Conservation (phyloP, 768 basidiomycete species). For the Agaricus blazei region DNA sequence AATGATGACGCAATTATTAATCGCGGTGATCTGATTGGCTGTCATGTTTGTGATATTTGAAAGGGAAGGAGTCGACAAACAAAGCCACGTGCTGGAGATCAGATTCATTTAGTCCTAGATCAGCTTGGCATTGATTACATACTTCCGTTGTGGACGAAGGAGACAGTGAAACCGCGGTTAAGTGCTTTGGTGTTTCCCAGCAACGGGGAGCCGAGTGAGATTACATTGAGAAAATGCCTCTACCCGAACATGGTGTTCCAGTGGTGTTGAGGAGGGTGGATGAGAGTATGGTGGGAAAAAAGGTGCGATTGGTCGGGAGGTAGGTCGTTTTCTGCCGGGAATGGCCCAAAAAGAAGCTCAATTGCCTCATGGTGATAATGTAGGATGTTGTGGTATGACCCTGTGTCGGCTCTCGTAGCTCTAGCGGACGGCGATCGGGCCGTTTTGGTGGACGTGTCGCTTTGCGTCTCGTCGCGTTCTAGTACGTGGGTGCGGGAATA, state of each 20-base stretch:
- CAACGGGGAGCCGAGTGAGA: conserved; percentile 1
- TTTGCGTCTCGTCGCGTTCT: conserved; percentile 40
- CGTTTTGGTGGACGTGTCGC: conserved; percentile 51
- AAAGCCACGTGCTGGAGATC: conserved; percentile 8
- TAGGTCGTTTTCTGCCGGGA: conserved; percentile 23
- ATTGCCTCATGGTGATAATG: not conserved
- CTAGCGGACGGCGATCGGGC: conserved; percentile 46
- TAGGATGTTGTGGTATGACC: conserved; percentile 58
- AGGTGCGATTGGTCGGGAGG: conserved; percentile 59
- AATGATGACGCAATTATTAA: not conserved
- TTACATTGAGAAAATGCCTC: conserved; percentile 32
- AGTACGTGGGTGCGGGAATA: conserved; percentile 48
- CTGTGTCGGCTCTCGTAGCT: conserved; percentile 36
- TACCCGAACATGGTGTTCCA: conserved; percentile 42
- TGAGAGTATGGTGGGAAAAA: conserved; percentile 36
- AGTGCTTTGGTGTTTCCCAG: not conserved
- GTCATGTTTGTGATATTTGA: conserved; percentile 8
- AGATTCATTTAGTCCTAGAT: not conserved
- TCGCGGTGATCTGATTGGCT: conserved; percentile 9
- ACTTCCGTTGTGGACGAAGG: not conserved
- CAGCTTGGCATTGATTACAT: not conserved
- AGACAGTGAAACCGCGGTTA: not conserved
- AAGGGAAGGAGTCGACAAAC: not conserved
- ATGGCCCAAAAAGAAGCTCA: conserved; percentile 2
- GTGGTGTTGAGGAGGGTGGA: conserved; percentile 37